Percentiles rank a stretch among this genome's conserved stretches.
phyloP scores from a whole-genome alignment of 2,329 filamentous ascomycete genomes.

The Metarhizium sp. region DNA sequence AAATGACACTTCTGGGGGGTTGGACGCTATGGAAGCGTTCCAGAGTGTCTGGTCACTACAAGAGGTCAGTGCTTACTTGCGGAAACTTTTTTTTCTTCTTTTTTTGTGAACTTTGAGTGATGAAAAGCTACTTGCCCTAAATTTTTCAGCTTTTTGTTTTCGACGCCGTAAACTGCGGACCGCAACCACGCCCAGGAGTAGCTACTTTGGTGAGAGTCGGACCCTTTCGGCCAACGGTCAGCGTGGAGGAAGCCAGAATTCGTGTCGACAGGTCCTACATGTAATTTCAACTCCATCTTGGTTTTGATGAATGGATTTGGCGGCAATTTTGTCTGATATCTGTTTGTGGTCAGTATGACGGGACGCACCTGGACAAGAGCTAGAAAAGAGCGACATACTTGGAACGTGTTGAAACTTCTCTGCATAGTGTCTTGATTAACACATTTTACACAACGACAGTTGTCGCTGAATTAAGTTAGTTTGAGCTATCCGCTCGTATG shows the following conservation, averaged over 20 bases:
- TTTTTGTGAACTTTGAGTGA: neutral
- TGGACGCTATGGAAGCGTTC: constrained; percentile 21
- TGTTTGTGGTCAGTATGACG: constrained; percentile 8
- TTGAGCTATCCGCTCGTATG: neutral
- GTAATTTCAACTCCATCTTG: constrained; percentile 21
- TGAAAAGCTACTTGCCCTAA: constrained; percentile 3
- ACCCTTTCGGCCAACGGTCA: constrained; percentile 42
- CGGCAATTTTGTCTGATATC: constrained; percentile 22
- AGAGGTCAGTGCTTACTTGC: neutral
- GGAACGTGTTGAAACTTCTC: constrained; percentile 31
- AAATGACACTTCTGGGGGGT: constrained; percentile 52
- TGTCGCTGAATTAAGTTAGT: constrained; percentile 23
- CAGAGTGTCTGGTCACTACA: constrained; percentile 12
- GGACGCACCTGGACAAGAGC: neutral
- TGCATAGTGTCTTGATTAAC: constrained; percentile 33
- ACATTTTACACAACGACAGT: constrained; percentile 31
- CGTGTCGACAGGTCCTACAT: constrained; percentile 16
- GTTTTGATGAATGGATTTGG: constrained; percentile 17
- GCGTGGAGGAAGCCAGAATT: neutral
- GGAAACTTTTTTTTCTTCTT: neutral
- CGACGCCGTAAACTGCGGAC: constrained; percentile 19
- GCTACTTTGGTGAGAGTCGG: constrained; percentile 57
- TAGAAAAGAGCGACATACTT: constrained; percentile 14
- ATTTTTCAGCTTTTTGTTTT: constrained; percentile 17
- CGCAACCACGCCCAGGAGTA: constrained; percentile 51